phyloP scores from a whole-genome alignment of 352 stramenopile genomes.

The Peronospora belbahrii region DNA sequence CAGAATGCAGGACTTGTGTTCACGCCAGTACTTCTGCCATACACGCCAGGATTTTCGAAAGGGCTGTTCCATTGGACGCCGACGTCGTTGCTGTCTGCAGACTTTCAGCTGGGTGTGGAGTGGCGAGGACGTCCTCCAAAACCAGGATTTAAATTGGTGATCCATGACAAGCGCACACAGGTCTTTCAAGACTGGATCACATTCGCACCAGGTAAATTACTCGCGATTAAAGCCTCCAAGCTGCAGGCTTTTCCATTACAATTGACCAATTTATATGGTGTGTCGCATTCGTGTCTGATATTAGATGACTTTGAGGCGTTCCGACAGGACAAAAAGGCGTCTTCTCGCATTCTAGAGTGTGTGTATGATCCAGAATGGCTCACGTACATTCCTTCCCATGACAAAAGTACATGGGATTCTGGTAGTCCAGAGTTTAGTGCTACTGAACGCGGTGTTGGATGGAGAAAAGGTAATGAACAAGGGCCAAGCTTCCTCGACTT shows the following conservation, averaged over 20 bases:
- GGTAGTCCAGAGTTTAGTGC: slow-evolving; percentile 59
- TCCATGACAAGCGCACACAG: slow-evolving; percentile 79
- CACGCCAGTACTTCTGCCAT: slow-evolving; percentile 67
- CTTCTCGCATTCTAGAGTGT: slow-evolving; percentile 76
- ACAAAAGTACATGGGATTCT: slow-evolving; percentile 71
- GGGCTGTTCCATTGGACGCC: slow-evolving; percentile 71
- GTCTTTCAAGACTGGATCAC: slow-evolving; percentile 86
- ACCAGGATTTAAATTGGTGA: slow-evolving; percentile 76
- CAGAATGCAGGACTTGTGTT: slow-evolving; percentile 74
- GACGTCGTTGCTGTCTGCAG: slow-evolving; percentile 40
- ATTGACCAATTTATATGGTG: not conserved
- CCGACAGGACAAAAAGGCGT: slow-evolving; percentile 74
- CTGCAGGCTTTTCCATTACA: not conserved
- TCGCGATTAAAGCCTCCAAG: not conserved
- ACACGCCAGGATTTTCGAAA: slow-evolving; percentile 72
- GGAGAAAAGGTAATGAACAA: slow-evolving; percentile 56
- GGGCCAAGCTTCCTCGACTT: slow-evolving; percentile 26
- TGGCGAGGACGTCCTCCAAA: slow-evolving; percentile 71
- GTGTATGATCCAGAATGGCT: slow-evolving; percentile 75
- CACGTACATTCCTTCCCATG: slow-evolving; percentile 78
- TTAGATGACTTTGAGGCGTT: slow-evolving; percentile 74
- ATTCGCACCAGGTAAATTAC: slow-evolving; percentile 47
- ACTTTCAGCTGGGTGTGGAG: slow-evolving; percentile 79
- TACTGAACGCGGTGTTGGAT: slow-evolving; percentile 57
- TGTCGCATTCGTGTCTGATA: not conserved